Percentiles rank a stretch among this genome's conserved stretches.
Conservation (phyloP, 1,139 yeast genomes). For the Schizosaccharomyces versatilis region DNA sequence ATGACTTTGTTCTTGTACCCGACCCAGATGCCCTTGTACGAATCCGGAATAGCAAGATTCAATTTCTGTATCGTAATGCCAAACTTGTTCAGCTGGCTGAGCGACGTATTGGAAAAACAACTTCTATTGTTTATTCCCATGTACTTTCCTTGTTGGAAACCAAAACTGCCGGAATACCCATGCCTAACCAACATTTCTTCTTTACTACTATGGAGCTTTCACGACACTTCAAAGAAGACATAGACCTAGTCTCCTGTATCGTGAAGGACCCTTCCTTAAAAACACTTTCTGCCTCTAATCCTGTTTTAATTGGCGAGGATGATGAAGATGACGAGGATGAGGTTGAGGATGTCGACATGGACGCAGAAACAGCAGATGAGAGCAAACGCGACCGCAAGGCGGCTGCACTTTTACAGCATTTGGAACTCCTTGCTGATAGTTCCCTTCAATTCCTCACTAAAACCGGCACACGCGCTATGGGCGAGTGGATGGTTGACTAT, state of each 20-base stretch:
- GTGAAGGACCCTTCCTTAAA: constrained; percentile 4
- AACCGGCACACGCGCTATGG: constrained; percentile 20
- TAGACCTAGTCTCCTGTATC: constrained; percentile 14
- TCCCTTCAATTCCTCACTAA: constrained; percentile 17
- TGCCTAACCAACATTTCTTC: constrained; percentile 12
- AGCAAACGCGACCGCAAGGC: constrained; percentile 9
- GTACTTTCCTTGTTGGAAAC: constrained; percentile 38
- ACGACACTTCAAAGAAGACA: constrained; percentile 15
- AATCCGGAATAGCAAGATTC: constrained; percentile 43
- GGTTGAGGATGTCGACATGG: constrained; percentile 28
- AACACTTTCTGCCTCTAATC: constrained; percentile 10
- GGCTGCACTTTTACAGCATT: constrained; percentile 24
- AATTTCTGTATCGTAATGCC: constrained; percentile 41
- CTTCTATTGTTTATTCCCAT: constrained; percentile 42
- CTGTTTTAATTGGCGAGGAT: constrained; percentile 13
- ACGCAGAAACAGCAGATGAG: constrained; percentile 16
- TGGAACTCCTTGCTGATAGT: constrained; percentile 20
- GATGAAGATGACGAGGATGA: constrained; percentile 27
- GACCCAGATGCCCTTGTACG: constrained; percentile 28
- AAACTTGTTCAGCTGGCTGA: constrained; percentile 43
- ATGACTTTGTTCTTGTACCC: constrained; percentile 10
- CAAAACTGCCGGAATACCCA: constrained; percentile 12
- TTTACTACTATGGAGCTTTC: constrained; percentile 20
- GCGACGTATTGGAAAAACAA: constrained; percentile 46
- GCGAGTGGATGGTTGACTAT: constrained; percentile 25